These are phyloP conservation scores for Climacium dendroides DNA, from an alignment of 225 moss, liverwort and hornwort species.

Conservation along the genomic window DNA sequence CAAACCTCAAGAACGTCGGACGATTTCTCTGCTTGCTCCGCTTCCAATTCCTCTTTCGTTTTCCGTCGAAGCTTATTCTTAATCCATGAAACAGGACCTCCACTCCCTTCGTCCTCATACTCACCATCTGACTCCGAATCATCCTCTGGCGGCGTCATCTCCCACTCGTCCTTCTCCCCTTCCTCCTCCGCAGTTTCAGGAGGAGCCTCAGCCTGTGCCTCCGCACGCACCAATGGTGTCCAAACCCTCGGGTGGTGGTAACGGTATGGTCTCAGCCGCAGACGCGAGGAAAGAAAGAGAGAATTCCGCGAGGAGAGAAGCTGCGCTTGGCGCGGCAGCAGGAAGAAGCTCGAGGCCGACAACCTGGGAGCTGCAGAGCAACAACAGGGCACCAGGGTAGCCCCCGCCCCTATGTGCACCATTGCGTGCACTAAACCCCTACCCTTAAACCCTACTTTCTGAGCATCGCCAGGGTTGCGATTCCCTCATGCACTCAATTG, in stretches of 20 bases:
- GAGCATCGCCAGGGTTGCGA: neutral
- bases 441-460: constrained; percentile 22
- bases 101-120: neutral
- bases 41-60: constrained; percentile 43
- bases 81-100: constrained; percentile 15
- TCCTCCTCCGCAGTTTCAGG: neutral
- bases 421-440: constrained; percentile 7
- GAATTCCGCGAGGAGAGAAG: constrained; percentile 8
- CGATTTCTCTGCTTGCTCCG: constrained; percentile 4
- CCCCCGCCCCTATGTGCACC: constrained; percentile 1
- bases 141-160: neutral
- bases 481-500: neutral
- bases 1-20: constrained; percentile 26
- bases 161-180: neutral
- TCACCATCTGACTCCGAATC: neutral
- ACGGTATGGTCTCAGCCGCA: neutral
- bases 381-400: constrained; percentile 11
- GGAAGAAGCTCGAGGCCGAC: constrained; percentile 9
- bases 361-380: constrained; percentile 3
- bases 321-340: neutral
- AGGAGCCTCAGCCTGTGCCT: neutral
- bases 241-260: neutral
- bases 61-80: constrained; percentile 25
- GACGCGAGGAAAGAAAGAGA: neutral
- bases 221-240: constrained; percentile 4